phyloP scores from a whole-genome alignment of 768 basidiomycete genomes.

The Boletus pseudopeckii region DNA sequence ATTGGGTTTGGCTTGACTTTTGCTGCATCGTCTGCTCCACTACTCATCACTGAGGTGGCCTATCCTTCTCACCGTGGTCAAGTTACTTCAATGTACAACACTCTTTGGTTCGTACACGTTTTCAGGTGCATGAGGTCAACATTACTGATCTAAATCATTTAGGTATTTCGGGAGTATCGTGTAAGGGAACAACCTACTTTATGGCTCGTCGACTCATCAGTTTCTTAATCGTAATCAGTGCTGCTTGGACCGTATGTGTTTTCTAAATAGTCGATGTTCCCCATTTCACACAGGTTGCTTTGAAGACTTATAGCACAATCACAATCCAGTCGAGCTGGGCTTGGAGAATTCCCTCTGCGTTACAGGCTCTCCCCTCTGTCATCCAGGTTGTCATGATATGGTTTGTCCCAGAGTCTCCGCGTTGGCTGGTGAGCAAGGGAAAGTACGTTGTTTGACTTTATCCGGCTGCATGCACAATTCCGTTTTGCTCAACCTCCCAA shows the following conservation, averaged over 20 bases:
- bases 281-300: background rate
- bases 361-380: background rate
- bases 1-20: background rate
- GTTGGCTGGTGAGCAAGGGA: background rate
- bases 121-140: background rate
- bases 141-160: background rate
- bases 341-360: background rate
- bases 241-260: background rate
- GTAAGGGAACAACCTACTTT: background rate
- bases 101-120: background rate
- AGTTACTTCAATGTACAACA: background rate
- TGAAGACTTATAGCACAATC: background rate
- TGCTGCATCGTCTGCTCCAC: background rate
- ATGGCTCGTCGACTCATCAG: background rate
- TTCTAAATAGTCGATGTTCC: background rate
- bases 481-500: background rate
- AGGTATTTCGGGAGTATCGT: background rate
- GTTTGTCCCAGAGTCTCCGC: background rate
- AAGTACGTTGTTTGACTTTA: background rate
- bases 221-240: background rate
- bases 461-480: no score
- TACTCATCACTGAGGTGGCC: background rate
- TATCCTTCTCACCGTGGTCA: background rate
- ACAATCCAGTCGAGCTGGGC: background rate
- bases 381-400: background rate